Evolutionary conservation across 208 protist genomes (phyloP).

Genomic region (Leishmania lainsoni): DNA sequence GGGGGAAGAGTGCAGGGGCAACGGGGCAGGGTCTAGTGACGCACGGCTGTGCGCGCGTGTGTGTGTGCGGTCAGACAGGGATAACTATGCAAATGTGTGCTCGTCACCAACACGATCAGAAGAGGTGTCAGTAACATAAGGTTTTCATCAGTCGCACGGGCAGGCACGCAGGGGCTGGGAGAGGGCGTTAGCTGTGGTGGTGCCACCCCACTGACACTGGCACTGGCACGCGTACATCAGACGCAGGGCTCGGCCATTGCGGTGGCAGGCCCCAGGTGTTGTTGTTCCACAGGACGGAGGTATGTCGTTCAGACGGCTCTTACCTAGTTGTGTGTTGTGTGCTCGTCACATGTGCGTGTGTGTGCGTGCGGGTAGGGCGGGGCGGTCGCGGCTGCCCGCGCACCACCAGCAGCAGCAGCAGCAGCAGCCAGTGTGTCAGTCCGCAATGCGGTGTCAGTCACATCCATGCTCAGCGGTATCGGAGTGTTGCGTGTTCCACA

Average conservation of each 20-base stretch:
- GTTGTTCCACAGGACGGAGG: constrained; percentile 25
- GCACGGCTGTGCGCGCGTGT: background rate
- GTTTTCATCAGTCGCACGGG: constrained; percentile 23
- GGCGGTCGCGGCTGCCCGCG: background rate
- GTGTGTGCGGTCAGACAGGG: constrained; percentile 34
- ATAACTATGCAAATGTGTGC: constrained; percentile 45
- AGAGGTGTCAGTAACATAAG: constrained; percentile 41
- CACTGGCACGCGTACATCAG: constrained; percentile 7
- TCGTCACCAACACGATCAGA: constrained; percentile 41
- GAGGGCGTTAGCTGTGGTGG: background rate
- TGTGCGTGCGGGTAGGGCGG: background rate
- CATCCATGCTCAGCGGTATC: constrained; percentile 37
- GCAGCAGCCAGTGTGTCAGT: constrained; percentile 21
- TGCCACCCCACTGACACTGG: background rate
- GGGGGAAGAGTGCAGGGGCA: background rate
- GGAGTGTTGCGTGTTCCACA: constrained; percentile 30
- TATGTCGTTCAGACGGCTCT: constrained; percentile 40
- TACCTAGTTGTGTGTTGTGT: constrained; percentile 26
- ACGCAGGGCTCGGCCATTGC: constrained; percentile 25
- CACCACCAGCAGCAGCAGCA: background rate
- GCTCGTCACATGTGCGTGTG: constrained; percentile 28
- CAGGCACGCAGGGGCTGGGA: background rate
- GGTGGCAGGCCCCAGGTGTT: constrained; percentile 28
- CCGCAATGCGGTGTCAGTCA: constrained; percentile 27
- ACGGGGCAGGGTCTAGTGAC: background rate